phyloP scores from a whole-genome alignment of 1,284 basidiomycete genomes.

The Marasmius sp. region DNA sequence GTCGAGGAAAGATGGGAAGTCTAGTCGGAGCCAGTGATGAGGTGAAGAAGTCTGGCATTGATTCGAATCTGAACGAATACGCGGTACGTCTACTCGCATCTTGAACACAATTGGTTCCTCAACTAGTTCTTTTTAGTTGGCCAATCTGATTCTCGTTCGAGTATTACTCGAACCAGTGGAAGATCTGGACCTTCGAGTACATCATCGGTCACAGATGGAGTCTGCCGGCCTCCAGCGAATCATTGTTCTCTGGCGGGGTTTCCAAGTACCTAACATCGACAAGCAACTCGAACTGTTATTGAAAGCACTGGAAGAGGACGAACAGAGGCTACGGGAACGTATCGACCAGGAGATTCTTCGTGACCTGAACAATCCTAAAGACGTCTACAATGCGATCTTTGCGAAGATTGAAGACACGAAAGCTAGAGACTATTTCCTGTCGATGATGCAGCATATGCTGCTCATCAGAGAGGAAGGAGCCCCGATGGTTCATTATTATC shows the following conservation, averaged over 20 bases:
- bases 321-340: constrained; percentile 73
- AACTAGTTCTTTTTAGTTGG: constrained; percentile 40
- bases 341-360: constrained; percentile 77
- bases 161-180: constrained; percentile 63
- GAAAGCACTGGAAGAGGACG: constrained; percentile 75
- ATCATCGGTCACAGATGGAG: constrained; percentile 89
- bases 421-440: constrained; percentile 86
- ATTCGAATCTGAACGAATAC: constrained; percentile 78
- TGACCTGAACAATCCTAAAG: constrained; percentile 80
- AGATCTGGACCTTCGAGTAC: constrained; percentile 81
- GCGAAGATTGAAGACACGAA: constrained; percentile 74
- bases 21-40: constrained; percentile 93
- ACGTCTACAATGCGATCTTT: constrained; percentile 85
- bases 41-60: constrained; percentile 65
- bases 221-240: constrained; percentile 80
- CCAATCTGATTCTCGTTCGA: constrained; percentile 73
- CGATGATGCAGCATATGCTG: constrained; percentile 90
- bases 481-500: constrained; percentile 84
- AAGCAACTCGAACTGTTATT: constrained; percentile 71
- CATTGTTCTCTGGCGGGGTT: constrained; percentile 69
- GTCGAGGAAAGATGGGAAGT: constrained; percentile 93
- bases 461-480: constrained; percentile 89
- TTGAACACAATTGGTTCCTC: constrained; percentile 14
- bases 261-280: constrained; percentile 67
- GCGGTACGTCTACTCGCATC: constrained; percentile 54